Evolutionary conservation across 257 asterid species (phyloP).

Genomic region (Rauvolfia tetraphylla): DNA sequence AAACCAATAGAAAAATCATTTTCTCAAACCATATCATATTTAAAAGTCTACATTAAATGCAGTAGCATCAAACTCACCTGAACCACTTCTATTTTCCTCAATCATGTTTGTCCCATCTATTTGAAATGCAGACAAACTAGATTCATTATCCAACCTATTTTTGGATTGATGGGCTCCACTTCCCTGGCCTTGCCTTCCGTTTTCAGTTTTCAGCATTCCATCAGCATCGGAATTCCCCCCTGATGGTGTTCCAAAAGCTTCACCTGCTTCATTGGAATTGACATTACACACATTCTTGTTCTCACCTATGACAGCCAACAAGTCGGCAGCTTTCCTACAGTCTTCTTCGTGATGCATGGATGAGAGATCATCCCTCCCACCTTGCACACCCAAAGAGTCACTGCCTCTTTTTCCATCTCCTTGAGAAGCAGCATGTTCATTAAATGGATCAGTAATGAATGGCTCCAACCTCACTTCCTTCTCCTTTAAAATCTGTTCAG

Average conservation of each 20-base stretch:
- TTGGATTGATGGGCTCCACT: too few species aligned
- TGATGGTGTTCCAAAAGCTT: conserved; percentile 6
- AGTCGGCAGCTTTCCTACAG: conserved; percentile 13
- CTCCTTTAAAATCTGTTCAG: conserved; percentile 11
- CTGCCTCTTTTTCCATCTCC: conserved; percentile 8
- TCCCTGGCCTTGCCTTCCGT: too few species aligned
- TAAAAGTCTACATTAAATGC: conserved; percentile 2
- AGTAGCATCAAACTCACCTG: conserved; percentile 18
- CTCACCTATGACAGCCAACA: not conserved
- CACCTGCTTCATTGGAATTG: conserved; percentile 9
- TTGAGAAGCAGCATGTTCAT: conserved; percentile 17
- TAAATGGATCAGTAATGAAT: conserved; percentile 14
- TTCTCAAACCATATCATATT: not conserved
- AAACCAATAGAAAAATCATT: conserved; percentile 11
- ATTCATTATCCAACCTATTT: conserved; percentile 3
- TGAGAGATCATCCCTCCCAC: conserved; percentile 9
- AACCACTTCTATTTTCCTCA: conserved; percentile 16
- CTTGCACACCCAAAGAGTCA: conserved; percentile 14
- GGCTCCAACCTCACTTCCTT: conserved; percentile 15
- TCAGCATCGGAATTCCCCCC: conserved; percentile 8
- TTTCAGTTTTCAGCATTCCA: conserved; percentile 8
- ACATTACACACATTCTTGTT: not conserved
- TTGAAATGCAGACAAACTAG: conserved; percentile 2
- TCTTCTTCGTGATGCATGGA: conserved; percentile 12
- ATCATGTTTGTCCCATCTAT: conserved; percentile 5